A percentile compares a stretch with the other conserved stretches of the same genome.
phyloP scores from a whole-genome alignment of 169 alveolate genomes.

The Fabrea salina region DNA sequence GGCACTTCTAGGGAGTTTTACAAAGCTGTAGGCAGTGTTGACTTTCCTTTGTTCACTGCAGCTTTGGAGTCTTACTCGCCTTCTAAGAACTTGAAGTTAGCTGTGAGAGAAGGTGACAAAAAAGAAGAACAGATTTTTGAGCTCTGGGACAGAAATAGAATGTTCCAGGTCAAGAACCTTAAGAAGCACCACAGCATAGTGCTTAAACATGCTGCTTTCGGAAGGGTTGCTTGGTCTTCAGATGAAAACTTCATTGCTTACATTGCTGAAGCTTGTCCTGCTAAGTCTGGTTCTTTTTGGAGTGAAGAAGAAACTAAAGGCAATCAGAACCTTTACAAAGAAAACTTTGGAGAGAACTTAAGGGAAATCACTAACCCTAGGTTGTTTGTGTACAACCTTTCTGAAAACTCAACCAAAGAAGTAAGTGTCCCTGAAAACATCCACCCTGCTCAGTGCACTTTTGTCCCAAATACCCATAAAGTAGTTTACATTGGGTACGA shows the following conservation, averaged over 20 bases:
- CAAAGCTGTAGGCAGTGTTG: no score
- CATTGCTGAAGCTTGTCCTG: constrained; percentile 8
- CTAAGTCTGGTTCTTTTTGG: not conserved
- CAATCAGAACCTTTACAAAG: not conserved
- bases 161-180: not conserved
- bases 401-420: not conserved
- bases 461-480: not conserved
- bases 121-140: not conserved
- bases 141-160: not conserved
- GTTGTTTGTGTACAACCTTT: not conserved
- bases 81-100: not conserved
- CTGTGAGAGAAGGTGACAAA: not conserved
- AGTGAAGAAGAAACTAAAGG: constrained; percentile 12
- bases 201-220: not conserved
- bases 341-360: constrained; percentile 10
- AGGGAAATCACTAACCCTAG: not conserved
- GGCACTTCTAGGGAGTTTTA: not conserved
- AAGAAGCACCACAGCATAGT: not conserved
- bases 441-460: not conserved
- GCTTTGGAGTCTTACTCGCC: not conserved
- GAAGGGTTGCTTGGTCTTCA: not conserved
- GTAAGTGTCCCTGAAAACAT: not conserved
- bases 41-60: not conserved
- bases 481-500: not conserved
- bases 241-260: not conserved